phyloP scores from a whole-genome alignment of 1,284 basidiomycete species.

The Ustilago loliicola region DNA sequence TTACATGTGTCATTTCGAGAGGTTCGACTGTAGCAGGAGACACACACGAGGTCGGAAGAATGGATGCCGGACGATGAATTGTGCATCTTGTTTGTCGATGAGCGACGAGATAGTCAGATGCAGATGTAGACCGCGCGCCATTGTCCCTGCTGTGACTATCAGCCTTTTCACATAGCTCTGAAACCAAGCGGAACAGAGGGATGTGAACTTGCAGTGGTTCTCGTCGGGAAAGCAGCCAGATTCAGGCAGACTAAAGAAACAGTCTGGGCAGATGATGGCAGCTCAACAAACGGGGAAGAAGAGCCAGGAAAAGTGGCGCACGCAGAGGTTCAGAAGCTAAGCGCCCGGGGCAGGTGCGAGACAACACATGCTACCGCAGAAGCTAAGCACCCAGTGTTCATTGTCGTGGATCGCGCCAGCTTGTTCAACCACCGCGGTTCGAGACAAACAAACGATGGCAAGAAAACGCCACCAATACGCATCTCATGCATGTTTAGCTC shows the following conservation, averaged over 20 bases:
- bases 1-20: no score
- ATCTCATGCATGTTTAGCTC: not conserved
- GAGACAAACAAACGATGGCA: slow-evolving; percentile 10
- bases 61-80: not conserved
- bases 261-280: no score
- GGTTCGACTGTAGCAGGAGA: not conserved
- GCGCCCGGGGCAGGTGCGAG: not conserved
- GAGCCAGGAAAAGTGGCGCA: no score
- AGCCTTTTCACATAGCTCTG: no score
- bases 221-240: no score
- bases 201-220: no score
- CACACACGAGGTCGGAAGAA: not conserved
- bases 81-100: not conserved
- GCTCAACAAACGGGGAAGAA: no score
- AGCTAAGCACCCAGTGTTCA: not conserved
- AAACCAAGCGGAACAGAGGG: no score
- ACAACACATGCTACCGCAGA: not conserved
- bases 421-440: not conserved
- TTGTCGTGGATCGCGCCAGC: not conserved
- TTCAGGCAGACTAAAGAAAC: no score
- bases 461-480: slow-evolving; percentile 8
- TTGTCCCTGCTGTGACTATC: not conserved
- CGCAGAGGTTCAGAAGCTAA: no score
- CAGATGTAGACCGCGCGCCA: not conserved
- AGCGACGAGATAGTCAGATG: no score